phyloP scores from a whole-genome alignment of 75 land plant genomes.

The Larix kaempferi region DNA sequence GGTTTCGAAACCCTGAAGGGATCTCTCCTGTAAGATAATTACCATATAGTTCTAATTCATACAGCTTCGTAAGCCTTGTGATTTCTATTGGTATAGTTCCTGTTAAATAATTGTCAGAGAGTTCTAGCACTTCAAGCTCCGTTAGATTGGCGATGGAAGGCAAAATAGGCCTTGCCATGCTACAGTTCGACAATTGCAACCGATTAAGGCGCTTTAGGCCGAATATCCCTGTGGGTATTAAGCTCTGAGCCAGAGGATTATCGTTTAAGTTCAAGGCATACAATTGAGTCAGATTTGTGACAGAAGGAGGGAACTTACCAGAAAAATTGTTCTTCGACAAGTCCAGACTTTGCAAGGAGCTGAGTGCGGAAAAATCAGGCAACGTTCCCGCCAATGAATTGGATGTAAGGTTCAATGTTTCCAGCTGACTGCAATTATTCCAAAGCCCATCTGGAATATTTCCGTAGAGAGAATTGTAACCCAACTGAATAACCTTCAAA shows the following conservation, averaged over 20 bases:
- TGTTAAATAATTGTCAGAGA: conserved; percentile 30
- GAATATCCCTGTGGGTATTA: conserved; percentile 35
- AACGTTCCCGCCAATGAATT: conserved; percentile 37
- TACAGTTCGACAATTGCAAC: conserved; percentile 39
- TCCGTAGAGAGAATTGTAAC: conserved; percentile 41
- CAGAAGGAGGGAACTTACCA: conserved; percentile 44
- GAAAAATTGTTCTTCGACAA: conserved; percentile 42
- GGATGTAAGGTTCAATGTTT: conserved; percentile 33
- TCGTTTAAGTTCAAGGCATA: conserved; percentile 30
- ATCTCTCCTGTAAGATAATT: conserved; percentile 45
- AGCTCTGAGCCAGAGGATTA: conserved; percentile 32
- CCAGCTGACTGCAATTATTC: conserved; percentile 35
- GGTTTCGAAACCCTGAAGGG: conserved; percentile 52
- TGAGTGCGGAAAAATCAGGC: conserved; percentile 32
- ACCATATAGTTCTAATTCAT: conserved; percentile 44
- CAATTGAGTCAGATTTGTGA: conserved; percentile 22
- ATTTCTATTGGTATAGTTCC: conserved; percentile 54
- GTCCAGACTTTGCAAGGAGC: conserved; percentile 28
- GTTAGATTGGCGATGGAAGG: conserved; percentile 43
- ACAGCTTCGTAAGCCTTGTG: conserved; percentile 36
- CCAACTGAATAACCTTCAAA: conserved; percentile 11
- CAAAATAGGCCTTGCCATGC: conserved; percentile 43
- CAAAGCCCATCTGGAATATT: conserved; percentile 15
- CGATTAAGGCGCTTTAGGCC: conserved; percentile 21
- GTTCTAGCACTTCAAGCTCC: conserved; percentile 34